Conservation (phyloP, 2,329 filamentous ascomycete genomes). For the Calonectria naviculata region DNA sequence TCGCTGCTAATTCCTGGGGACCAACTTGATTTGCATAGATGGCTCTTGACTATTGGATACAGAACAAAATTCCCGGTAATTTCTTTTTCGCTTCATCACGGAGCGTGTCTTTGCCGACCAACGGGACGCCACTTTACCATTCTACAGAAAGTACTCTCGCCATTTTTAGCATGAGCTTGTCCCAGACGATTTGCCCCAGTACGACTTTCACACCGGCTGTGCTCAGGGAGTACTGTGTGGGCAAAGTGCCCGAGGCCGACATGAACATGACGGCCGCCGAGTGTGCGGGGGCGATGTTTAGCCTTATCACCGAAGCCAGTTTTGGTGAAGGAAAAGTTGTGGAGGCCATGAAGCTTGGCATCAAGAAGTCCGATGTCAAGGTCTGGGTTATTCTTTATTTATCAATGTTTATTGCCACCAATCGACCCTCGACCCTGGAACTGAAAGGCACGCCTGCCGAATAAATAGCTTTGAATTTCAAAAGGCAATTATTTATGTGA, state of each 20-base stretch:
- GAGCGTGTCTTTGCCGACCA: background rate
- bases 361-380: background rate
- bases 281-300: background rate
- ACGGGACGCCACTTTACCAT: background rate
- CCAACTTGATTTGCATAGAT: slow-evolving; percentile 1
- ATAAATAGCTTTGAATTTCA: no score
- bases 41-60: slow-evolving; percentile 3
- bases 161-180: background rate
- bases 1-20: background rate
- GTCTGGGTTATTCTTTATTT: background rate
- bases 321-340: background rate
- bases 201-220: background rate
- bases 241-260: background rate
- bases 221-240: background rate
- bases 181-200: background rate
- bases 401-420: background rate
- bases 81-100: background rate
- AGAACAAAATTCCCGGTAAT: background rate
- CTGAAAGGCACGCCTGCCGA: no score
- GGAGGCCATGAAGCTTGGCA: background rate
- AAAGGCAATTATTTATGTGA: no score
- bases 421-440: no score
- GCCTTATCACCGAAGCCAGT: background rate
- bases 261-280: background rate
- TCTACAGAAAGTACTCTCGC: background rate